phyloP scores from a whole-genome alignment of 2,329 filamentous ascomycete species.

The Fusarium mangiferae region DNA sequence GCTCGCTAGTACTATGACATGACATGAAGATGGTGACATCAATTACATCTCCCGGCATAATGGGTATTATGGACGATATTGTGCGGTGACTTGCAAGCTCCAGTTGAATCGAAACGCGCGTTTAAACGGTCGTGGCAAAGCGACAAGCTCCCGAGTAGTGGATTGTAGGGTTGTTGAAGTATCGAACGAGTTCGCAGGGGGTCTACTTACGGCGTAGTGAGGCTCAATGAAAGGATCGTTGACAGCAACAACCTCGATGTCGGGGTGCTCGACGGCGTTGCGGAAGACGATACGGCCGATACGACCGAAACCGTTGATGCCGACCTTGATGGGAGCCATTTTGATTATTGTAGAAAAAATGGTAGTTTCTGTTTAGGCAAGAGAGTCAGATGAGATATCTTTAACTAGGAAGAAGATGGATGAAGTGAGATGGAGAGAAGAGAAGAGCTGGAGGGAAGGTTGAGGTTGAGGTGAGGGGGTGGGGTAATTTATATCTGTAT shows the following conservation, averaged over 20 bases:
- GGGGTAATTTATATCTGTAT: conserved; percentile 41
- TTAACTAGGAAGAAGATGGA: conserved; percentile 2
- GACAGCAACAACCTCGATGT: conserved; percentile 93
- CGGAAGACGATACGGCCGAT: conserved; percentile 99
- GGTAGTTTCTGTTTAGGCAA: conserved; percentile 16
- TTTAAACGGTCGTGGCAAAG: not conserved
- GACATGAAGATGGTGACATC: not conserved
- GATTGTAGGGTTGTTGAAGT: not conserved
- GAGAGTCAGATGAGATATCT: conserved; percentile 22
- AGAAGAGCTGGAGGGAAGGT: conserved; percentile 3
- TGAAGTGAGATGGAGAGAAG: not conserved
- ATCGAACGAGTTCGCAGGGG: conserved; percentile 12
- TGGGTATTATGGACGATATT: not conserved
- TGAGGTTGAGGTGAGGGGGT: conserved; percentile 36
- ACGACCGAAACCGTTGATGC: conserved; percentile 99
- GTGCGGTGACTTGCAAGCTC: not conserved
- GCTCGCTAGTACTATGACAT: not conserved
- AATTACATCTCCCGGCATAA: not conserved
- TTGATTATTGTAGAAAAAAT: conserved; percentile 37
- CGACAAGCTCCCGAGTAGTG: not conserved
- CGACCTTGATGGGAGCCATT: conserved; percentile 75
- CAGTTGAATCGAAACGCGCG: not conserved
- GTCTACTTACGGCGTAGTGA: conserved; percentile 87
- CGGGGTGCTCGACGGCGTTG: conserved; percentile 90
- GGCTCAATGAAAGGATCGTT: conserved; percentile 99